phyloP scores from a whole-genome alignment of 495 filamentous ascomycete genomes.

The Neurospora tetraspora region DNA sequence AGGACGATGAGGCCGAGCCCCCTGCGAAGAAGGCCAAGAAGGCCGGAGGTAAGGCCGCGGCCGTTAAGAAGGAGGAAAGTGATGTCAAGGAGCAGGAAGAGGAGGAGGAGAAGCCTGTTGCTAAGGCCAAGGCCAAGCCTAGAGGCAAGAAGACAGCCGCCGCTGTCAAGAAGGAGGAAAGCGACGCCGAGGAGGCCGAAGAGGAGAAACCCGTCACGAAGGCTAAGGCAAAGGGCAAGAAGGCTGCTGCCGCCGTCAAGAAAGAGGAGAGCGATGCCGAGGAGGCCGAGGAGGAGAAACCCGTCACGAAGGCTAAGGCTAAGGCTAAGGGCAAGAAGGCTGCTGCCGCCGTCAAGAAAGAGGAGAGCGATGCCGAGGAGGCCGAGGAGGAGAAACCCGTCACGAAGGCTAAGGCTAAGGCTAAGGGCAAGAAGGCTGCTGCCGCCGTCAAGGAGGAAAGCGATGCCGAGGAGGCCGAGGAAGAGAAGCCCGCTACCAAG shows the following conservation, averaged over 20 bases:
- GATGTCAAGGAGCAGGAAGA: not conserved
- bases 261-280: too few species aligned
- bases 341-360: not conserved
- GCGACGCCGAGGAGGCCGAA: constrained; percentile 13
- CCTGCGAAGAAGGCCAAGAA: constrained; percentile 14
- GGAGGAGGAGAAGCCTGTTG: not conserved
- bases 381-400: constrained; percentile 25
- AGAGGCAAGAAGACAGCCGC: constrained; percentile 11
- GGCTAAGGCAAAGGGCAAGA: constrained; percentile 11
- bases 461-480: constrained; percentile 14
- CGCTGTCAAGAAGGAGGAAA: constrained; percentile 3
- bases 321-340: constrained; percentile 12
- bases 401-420: constrained; percentile 18
- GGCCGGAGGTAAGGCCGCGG: constrained; percentile 12
- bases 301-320: constrained; percentile 17
- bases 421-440: constrained; percentile 11
- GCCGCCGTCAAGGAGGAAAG: constrained; percentile 4
- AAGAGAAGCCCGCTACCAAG: constrained; percentile 25
- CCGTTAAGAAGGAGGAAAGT: constrained; percentile 8
- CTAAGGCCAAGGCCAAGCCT: constrained; percentile 5
- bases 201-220: constrained; percentile 14
- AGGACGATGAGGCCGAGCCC: constrained; percentile 20
- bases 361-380: constrained; percentile 12
- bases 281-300: constrained; percentile 3
- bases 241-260: constrained; percentile 3